A percentile compares a stretch with the other conserved stretches of the same genome.
phyloP scores from a whole-genome alignment of 2,329 filamentous ascomycete species.

The Ophiostoma triangulosporum region DNA sequence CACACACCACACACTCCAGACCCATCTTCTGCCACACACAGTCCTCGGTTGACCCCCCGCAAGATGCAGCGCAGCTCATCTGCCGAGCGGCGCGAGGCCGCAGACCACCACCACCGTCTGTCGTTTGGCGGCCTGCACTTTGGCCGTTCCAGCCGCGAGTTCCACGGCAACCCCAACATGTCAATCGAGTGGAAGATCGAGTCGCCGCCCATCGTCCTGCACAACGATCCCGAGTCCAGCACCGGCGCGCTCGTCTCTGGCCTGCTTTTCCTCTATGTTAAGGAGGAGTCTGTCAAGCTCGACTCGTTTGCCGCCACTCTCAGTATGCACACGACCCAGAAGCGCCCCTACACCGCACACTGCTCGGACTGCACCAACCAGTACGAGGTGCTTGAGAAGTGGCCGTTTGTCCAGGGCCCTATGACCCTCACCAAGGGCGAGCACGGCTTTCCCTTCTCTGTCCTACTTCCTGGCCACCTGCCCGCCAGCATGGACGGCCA shows the following conservation, averaged over 20 bases:
- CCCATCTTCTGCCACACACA: background rate
- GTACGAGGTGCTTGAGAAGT: constrained; percentile 60
- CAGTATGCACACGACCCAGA: constrained; percentile 56
- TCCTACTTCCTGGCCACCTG: constrained; percentile 72
- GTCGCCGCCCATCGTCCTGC: constrained; percentile 75
- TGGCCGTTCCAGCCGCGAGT: constrained; percentile 29
- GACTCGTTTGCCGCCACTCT: constrained; percentile 62
- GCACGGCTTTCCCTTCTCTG: constrained; percentile 80
- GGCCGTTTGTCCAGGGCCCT: constrained; percentile 57
- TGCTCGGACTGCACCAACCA: constrained; percentile 65
- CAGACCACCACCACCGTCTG: constrained; percentile 24
- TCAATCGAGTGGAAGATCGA: constrained; percentile 52
- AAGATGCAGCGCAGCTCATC: constrained; percentile 13
- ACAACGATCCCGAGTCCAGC: constrained; percentile 60
- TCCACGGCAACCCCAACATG: constrained; percentile 26
- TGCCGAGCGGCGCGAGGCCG: constrained; percentile 13
- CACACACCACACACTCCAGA: background rate
- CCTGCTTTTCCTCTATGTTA: constrained; percentile 61
- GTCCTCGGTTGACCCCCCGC: background rate
- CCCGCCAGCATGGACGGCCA: constrained; percentile 68
- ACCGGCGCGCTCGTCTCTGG: constrained; percentile 78
- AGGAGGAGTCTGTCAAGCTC: constrained; percentile 51
- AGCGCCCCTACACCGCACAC: constrained; percentile 67
- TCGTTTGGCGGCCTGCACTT: constrained; percentile 30
- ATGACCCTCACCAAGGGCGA: constrained; percentile 39